Evolutionary conservation across 768 basidiomycete genomes (phyloP).

Genomic region (Tulasnella sp.): DNA sequence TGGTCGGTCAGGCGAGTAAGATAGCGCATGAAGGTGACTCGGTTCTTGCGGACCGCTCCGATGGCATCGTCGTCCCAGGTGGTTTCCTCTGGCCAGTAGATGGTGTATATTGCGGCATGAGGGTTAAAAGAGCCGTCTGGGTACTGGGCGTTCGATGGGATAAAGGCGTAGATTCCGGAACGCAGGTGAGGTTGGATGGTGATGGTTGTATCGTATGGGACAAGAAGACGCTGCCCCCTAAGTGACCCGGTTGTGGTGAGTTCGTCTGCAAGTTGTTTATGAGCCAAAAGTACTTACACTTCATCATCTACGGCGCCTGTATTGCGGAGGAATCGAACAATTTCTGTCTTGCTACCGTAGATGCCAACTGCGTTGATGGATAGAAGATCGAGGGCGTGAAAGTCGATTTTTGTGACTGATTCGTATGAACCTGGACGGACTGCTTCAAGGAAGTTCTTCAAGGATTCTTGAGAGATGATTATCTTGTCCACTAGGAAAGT

Average conservation of each 20-base stretch:
- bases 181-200: too few relatives aligned
- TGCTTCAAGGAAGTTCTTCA: constrained; percentile 37
- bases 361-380: constrained; percentile 41
- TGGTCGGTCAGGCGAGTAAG: constrained; percentile 49
- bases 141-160: too few relatives aligned
- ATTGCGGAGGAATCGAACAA: constrained; percentile 35
- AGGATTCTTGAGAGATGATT: constrained; percentile 42
- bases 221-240: too few relatives aligned
- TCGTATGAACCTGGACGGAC: constrained; percentile 40
- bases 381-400: constrained; percentile 37
- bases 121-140: too few relatives aligned
- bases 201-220: too few relatives aligned
- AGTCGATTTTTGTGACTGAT: constrained; percentile 45
- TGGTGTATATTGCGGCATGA: constrained; percentile 33
- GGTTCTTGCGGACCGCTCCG: constrained; percentile 34
- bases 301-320: constrained; percentile 30
- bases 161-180: too few relatives aligned
- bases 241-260: too few relatives aligned
- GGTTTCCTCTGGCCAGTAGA: constrained; percentile 46
- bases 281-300: constrained; percentile 28
- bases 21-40: constrained; percentile 53
- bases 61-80: constrained; percentile 39
- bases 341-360: constrained; percentile 43
- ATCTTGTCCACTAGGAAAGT: constrained; percentile 53
- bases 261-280: too few relatives aligned